Percentiles rank a stretch among this genome's conserved stretches.
phyloP scores from a whole-genome alignment of 441 rosid species.

The Capsella rubella region DNA sequence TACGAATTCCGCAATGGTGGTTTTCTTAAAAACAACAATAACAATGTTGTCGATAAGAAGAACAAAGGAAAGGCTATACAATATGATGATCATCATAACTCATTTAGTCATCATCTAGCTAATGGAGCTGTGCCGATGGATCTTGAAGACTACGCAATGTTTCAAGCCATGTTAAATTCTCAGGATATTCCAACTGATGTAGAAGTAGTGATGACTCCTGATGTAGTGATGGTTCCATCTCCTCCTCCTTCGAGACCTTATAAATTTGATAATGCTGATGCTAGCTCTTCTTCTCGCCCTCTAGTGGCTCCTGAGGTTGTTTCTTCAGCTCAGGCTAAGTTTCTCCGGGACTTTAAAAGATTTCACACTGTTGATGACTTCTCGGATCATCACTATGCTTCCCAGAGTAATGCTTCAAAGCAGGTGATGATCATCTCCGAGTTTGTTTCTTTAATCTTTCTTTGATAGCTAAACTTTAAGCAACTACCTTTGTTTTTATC shows the following conservation, averaged over 20 bases:
- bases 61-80: slow-evolving; percentile 68
- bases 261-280: slow-evolving; percentile 34
- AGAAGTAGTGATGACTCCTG: slow-evolving; percentile 24
- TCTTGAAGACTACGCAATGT: slow-evolving; percentile 31
- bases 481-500: slow-evolving; percentile 3
- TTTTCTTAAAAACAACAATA: slow-evolving; percentile 33
- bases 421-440: slow-evolving; percentile 53
- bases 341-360: slow-evolving; percentile 61
- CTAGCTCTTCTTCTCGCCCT: slow-evolving; percentile 39
- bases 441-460: slow-evolving; percentile 1
- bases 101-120: background rate
- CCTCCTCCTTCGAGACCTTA: background rate
- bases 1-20: slow-evolving; percentile 55
- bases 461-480: background rate
- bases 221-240: slow-evolving; percentile 24
- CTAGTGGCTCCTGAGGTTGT: slow-evolving; percentile 28
- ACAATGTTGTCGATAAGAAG: slow-evolving; percentile 42
- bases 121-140: slow-evolving; percentile 12
- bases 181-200: slow-evolving; percentile 17
- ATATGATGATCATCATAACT: slow-evolving; percentile 12
- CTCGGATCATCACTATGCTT: slow-evolving; percentile 71
- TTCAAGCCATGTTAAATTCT: slow-evolving; percentile 22
- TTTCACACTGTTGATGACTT: slow-evolving; percentile 77
- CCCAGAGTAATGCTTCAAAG: slow-evolving; percentile 45
- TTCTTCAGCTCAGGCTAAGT: slow-evolving; percentile 31